phyloP scores from a whole-genome alignment of 768 basidiomycete genomes.

The Phylloporus sp. region DNA sequence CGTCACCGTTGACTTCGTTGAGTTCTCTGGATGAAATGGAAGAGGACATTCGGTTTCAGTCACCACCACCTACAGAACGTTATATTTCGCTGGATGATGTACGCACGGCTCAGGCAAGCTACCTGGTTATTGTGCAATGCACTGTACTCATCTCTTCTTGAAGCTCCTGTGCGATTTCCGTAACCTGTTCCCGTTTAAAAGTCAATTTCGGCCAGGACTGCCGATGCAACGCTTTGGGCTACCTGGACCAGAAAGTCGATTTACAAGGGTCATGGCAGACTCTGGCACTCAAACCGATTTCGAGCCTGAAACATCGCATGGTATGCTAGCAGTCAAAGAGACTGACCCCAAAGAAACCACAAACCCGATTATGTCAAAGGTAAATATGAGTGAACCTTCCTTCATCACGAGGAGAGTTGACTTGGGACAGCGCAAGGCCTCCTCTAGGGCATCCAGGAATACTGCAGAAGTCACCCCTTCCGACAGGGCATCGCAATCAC shows the following conservation, averaged over 20 bases:
- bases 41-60: conserved; percentile 24
- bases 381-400: background rate
- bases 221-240: background rate
- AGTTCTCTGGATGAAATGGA: conserved; percentile 68
- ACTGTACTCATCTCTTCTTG: conserved; percentile 7
- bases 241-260: conserved; percentile 1
- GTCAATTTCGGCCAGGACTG: conserved; percentile 1
- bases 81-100: conserved; percentile 46
- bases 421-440: conserved; percentile 28
- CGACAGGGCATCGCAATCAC: conserved; percentile 13
- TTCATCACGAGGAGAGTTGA: background rate
- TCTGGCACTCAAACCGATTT: conserved; percentile 28
- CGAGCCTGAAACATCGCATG: conserved; percentile 9
- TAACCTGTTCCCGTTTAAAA: conserved; percentile 14
- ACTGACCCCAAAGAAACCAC: conserved; percentile 20
- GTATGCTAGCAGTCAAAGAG: conserved; percentile 9
- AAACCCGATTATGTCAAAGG: conserved; percentile 22
- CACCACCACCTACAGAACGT: conserved; percentile 20
- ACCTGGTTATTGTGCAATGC: conserved; percentile 1
- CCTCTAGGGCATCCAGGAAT: conserved; percentile 18
- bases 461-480: conserved; percentile 11
- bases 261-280: conserved; percentile 17
- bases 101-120: conserved; percentile 54
- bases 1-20: conserved; percentile 70
- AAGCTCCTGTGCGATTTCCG: conserved; percentile 42